Evolutionary conservation across 805 yeast genomes (phyloP).

Genomic region (Hanseniaspora thailandica): DNA sequence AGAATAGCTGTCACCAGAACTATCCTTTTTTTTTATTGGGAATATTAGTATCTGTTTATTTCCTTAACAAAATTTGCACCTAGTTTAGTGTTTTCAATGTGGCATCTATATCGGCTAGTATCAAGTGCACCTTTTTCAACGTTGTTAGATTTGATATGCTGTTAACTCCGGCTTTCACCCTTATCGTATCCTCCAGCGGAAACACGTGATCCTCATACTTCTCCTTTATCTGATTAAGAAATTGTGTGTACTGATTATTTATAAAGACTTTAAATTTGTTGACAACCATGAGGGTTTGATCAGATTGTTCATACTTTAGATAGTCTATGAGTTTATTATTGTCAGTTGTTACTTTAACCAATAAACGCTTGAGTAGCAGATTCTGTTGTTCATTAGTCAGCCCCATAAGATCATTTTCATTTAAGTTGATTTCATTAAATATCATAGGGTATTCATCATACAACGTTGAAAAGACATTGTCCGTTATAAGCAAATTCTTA

Average conservation of each 20-base stretch:
- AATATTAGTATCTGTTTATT: too few species aligned
- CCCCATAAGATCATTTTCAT: neutral
- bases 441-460: neutral
- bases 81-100: neutral
- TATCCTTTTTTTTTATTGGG: too few species aligned
- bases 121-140: neutral
- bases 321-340: conserved; percentile 1
- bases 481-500: neutral
- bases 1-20: too few species aligned
- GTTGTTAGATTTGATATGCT: neutral
- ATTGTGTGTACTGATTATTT: neutral
- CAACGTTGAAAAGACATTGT: neutral
- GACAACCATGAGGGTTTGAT: neutral
- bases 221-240: neutral
- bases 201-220: neutral
- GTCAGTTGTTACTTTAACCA: neutral
- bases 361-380: neutral
- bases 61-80: conserved; percentile 8
- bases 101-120: neutral
- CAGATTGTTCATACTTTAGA: neutral
- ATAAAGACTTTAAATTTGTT: conserved; percentile 3
- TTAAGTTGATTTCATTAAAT: neutral
- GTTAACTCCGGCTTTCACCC: neutral
- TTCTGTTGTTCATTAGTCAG: conserved; percentile 1
- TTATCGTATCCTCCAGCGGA: neutral